phyloP scores from a whole-genome alignment of 2,329 filamentous ascomycete species.

The Sclerotinia sclerotiorum region DNA sequence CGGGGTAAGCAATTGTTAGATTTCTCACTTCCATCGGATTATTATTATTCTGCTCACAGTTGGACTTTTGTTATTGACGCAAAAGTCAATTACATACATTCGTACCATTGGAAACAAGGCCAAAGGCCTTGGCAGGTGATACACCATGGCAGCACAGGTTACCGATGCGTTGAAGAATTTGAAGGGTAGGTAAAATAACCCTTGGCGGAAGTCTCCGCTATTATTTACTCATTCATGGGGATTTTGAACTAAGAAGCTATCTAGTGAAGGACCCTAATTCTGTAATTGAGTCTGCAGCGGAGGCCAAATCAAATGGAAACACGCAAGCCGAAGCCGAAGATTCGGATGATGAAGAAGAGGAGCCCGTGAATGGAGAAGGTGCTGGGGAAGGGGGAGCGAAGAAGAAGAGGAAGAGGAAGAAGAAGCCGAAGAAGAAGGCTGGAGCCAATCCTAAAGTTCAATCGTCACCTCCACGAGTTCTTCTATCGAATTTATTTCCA shows the following conservation, averaged over 20 bases:
- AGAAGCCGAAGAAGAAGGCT: constrained; percentile 70
- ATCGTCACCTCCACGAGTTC: constrained; percentile 73
- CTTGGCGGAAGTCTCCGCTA: constrained; percentile 44
- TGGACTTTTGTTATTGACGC: not conserved
- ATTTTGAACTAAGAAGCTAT: constrained; percentile 9
- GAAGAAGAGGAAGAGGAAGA: constrained; percentile 69
- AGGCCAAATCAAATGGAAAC: constrained; percentile 34
- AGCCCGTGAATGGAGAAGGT: constrained; percentile 42
- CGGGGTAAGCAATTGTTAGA: constrained; percentile 11
- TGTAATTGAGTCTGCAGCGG: constrained; percentile 35
- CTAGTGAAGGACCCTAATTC: constrained; percentile 40
- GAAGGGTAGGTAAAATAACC: constrained; percentile 56
- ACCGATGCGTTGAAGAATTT: constrained; percentile 93
- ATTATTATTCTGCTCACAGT: not conserved
- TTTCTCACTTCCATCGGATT: constrained; percentile 1
- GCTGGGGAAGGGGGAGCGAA: constrained; percentile 44
- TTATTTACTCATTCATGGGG: constrained; percentile 8
- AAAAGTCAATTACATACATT: constrained; percentile 13
- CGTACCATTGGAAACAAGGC: not conserved
- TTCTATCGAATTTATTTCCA: constrained; percentile 72
- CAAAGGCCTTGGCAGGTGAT: not conserved
- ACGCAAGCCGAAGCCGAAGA: constrained; percentile 43
- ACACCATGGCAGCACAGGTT: constrained; percentile 37
- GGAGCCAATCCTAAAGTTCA: constrained; percentile 63
- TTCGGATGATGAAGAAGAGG: constrained; percentile 55